Evolutionary conservation across 2,329 filamentous ascomycete species (phyloP).

Genomic region (Fusarium nygamai): DNA sequence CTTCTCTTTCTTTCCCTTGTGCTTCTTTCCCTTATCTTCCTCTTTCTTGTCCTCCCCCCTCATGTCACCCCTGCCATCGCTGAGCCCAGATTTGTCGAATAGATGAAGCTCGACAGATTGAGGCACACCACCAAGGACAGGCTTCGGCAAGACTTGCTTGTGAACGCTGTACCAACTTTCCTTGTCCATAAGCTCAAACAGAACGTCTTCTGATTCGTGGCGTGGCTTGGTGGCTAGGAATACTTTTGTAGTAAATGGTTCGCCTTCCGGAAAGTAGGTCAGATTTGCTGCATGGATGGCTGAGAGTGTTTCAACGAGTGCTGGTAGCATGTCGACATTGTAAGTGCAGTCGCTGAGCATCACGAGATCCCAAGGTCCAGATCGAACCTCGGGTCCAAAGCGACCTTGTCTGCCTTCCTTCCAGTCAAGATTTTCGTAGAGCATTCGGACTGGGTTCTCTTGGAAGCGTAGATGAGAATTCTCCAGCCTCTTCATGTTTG

Average conservation of each 20-base stretch:
- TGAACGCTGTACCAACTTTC: conserved; percentile 58
- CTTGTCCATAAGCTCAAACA: conserved; percentile 59
- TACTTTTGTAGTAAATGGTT: conserved; percentile 52
- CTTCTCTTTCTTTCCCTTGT: background rate
- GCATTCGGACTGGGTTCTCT: conserved; percentile 43
- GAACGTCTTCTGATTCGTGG: conserved; percentile 60
- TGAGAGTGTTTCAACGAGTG: conserved; percentile 63
- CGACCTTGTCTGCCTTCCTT: conserved; percentile 57
- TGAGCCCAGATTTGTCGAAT: conserved; percentile 52
- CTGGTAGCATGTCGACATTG: conserved; percentile 65
- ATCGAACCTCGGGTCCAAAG: conserved; percentile 55
- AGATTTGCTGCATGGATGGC: conserved; percentile 56
- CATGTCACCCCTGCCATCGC: conserved; percentile 24
- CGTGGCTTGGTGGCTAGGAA: conserved; percentile 66
- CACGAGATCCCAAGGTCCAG: conserved; percentile 61
- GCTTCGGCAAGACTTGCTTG: conserved; percentile 55
- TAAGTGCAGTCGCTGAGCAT: conserved; percentile 70
- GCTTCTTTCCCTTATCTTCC: background rate
- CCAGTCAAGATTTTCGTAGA: conserved; percentile 68
- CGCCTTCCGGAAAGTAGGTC: conserved; percentile 25
- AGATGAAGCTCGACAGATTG: conserved; percentile 64
- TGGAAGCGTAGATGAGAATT: conserved; percentile 24
- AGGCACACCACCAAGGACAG: conserved; percentile 55
- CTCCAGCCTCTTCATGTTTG: conserved; percentile 57
- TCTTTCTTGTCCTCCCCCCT: background rate